Evolutionary conservation across 2,329 filamentous ascomycete genomes (phyloP).

Genomic region (Mycosphaerella arachidis): DNA sequence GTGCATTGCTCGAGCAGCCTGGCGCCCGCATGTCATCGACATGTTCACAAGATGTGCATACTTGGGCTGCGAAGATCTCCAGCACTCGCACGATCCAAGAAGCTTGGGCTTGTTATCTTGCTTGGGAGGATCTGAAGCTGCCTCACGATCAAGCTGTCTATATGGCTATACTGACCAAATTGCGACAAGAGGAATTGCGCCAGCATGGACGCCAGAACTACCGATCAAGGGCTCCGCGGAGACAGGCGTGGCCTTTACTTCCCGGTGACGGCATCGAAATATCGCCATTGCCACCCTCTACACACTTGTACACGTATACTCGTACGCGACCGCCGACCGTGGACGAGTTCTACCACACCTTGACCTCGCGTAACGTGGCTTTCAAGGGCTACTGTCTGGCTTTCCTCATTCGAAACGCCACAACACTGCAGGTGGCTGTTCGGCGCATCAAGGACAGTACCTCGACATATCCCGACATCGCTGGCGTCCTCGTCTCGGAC

Average conservation of each 20-base stretch:
- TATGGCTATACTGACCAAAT: constrained; percentile 54
- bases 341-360: constrained; percentile 55
- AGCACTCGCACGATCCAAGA: constrained; percentile 59
- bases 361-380: constrained; percentile 49
- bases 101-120: constrained; percentile 61
- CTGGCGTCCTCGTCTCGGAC: constrained; percentile 4
- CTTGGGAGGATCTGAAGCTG: constrained; percentile 46
- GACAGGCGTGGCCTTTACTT: constrained; percentile 32
- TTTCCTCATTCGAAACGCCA: constrained; percentile 53
- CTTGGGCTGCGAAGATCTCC: constrained; percentile 56
- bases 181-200: constrained; percentile 37
- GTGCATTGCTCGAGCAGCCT: constrained; percentile 37
- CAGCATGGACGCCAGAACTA: neutral
- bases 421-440: constrained; percentile 45
- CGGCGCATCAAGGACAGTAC: constrained; percentile 41
- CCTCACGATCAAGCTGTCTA: constrained; percentile 44
- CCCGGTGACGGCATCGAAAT: constrained; percentile 60
- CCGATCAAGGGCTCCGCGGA: neutral
- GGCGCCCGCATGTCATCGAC: constrained; percentile 14
- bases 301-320: constrained; percentile 61
- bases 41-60: constrained; percentile 14
- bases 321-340: constrained; percentile 58
- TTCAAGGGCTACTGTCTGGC: constrained; percentile 51
- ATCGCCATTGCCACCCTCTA: constrained; percentile 52
- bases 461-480: constrained; percentile 11